These are phyloP conservation scores for Lithospermum erythrorhizon DNA, from an alignment of 257 asterid species.

Conservation along the genomic window DNA sequence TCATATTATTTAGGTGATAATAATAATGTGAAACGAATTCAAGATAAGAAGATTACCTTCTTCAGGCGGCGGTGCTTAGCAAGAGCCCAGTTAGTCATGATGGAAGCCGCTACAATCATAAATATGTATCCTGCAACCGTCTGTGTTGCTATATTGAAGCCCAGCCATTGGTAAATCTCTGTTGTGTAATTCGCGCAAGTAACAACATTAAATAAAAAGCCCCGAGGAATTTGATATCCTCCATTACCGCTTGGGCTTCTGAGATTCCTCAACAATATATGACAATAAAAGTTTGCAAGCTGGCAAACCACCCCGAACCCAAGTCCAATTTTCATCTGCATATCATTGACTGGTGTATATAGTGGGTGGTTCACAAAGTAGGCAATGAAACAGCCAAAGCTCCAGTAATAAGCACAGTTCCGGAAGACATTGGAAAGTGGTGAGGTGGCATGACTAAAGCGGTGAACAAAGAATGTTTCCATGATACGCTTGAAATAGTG, in stretches of 20 bases:
- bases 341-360: constrained; percentile 81
- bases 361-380: constrained; percentile 84
- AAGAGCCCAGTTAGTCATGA: constrained; percentile 99
- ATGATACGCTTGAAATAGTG: constrained; percentile 88
- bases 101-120: constrained; percentile 91
- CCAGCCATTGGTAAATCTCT: constrained; percentile 97
- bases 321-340: constrained; percentile 82
- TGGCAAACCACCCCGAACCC: constrained; percentile 79
- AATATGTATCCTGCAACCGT: constrained; percentile 74
- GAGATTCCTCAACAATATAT: constrained; percentile 77
- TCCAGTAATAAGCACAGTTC: constrained; percentile 96
- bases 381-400: constrained; percentile 79
- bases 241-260: constrained; percentile 50
- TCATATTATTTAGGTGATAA: not conserved
- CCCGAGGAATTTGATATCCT: constrained; percentile 92
- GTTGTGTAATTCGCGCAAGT: constrained; percentile 97
- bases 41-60: constrained; percentile 42
- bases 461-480: constrained; percentile 95
- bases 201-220: constrained; percentile 83
- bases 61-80: constrained; percentile 83
- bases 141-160: constrained; percentile 92
- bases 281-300: constrained; percentile 82
- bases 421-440: constrained; percentile 84
- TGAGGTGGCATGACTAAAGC: constrained; percentile 95
- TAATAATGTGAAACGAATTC: not conserved